Percentiles rank a stretch among this genome's conserved stretches.
Conservation (phyloP, 306 rosid species). For the Castanea sativa region DNA sequence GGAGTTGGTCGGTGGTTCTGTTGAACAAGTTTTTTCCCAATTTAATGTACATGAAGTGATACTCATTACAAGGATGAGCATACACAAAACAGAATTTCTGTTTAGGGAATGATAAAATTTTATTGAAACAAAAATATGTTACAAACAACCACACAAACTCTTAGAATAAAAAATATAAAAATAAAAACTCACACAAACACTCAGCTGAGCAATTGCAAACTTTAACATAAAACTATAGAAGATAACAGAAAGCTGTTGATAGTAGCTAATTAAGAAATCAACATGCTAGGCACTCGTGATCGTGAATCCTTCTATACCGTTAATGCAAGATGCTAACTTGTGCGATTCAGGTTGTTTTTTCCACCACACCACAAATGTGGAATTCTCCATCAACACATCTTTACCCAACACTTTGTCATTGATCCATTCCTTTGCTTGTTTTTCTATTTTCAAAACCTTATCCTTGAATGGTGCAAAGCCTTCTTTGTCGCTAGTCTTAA, state of each 20-base stretch:
- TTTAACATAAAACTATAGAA: no score
- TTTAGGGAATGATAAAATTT: no score
- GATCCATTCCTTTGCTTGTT: constrained; percentile 38
- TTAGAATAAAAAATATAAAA: background rate
- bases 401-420: background rate
- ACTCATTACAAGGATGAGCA: background rate
- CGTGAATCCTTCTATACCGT: background rate
- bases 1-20: no score
- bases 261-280: no score
- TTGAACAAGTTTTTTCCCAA: no score
- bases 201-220: no score
- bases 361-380: constrained; percentile 54
- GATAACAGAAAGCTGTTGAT: no score
- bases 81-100: background rate
- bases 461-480: background rate
- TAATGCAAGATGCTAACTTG: constrained; percentile 22
- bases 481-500: background rate
- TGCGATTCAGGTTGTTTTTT: constrained; percentile 34
- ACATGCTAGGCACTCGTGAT: no score
- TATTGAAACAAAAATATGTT: background rate
- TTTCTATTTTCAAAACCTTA: constrained; percentile 27
- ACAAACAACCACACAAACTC: background rate
- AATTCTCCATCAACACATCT: constrained; percentile 42
- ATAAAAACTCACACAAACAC: background rate
- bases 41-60: background rate